phyloP scores from a whole-genome alignment of 345 rosid genomes.

The Arabidopsis suecica region DNA sequence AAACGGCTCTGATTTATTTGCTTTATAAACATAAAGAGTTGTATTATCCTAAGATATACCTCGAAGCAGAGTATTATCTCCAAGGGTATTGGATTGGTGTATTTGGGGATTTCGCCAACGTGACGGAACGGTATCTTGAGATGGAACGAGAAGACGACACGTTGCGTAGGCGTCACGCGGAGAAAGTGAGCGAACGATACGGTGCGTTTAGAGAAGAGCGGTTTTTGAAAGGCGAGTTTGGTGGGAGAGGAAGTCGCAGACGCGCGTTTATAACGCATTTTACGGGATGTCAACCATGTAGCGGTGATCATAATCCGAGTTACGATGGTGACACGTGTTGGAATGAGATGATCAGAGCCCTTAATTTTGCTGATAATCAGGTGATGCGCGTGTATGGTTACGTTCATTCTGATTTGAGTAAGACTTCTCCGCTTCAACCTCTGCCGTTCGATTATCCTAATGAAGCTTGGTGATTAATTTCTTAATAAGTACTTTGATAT shows the following conservation, averaged over 20 bases:
- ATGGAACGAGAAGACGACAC: constrained; percentile 54
- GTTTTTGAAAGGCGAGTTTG: constrained; percentile 56
- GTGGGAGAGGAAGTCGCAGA: constrained; percentile 65
- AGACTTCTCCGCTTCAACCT: constrained; percentile 60
- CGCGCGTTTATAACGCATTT: constrained; percentile 87
- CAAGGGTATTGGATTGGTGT: constrained; percentile 80
- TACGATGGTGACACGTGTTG: constrained; percentile 77
- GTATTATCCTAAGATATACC: constrained; percentile 61
- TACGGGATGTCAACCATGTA: constrained; percentile 96
- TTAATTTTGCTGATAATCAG: constrained; percentile 94
- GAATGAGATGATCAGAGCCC: constrained; percentile 78
- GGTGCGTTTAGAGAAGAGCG: constrained; percentile 62
- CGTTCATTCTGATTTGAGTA: constrained; percentile 62
- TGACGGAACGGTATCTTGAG: constrained; percentile 58
- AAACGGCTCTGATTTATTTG: constrained; percentile 76
- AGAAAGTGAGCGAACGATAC: constrained; percentile 80
- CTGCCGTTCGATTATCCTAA: constrained; percentile 80
- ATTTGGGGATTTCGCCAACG: constrained; percentile 57
- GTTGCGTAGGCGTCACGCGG: constrained; percentile 74
- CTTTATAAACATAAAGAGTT: constrained; percentile 56
- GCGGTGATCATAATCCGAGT: constrained; percentile 70
- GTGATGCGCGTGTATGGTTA: constrained; percentile 79
- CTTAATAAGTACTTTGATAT: neutral
- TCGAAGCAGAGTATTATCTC: constrained; percentile 71
- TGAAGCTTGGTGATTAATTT: constrained; percentile 61